Conservation (phyloP, 2,329 filamentous ascomycete species). For the Hysterium pulicare region DNA sequence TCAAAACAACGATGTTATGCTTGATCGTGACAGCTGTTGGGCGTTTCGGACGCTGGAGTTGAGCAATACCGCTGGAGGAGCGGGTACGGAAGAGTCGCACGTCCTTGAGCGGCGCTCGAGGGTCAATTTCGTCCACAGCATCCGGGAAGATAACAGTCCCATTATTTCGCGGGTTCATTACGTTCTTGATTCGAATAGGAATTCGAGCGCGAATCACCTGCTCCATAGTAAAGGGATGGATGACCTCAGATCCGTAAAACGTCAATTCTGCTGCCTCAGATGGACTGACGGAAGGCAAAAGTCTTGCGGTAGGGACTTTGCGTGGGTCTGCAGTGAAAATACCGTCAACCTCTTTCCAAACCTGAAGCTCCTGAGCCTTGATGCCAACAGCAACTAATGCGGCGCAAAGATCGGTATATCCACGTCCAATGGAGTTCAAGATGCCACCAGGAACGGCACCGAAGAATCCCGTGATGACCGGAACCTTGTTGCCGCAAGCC, state of each 20-base stretch:
- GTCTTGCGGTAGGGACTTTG: constrained; percentile 86
- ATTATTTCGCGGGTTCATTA: constrained; percentile 76
- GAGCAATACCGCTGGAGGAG: constrained; percentile 42
- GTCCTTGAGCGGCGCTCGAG: constrained; percentile 55
- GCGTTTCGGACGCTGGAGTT: constrained; percentile 47
- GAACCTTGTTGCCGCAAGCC: constrained; percentile 43
- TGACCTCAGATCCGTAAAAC: constrained; percentile 74
- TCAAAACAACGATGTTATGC: constrained; percentile 92
- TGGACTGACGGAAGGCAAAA: constrained; percentile 86
- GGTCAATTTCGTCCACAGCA: constrained; percentile 52
- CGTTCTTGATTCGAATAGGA: constrained; percentile 86
- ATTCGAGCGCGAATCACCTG: constrained; percentile 76
- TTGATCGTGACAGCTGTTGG: constrained; percentile 85
- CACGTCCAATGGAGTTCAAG: constrained; percentile 86
- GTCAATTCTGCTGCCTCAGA: constrained; percentile 94
- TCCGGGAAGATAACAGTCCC: constrained; percentile 85
- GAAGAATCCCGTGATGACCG: constrained; percentile 80
- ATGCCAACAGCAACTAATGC: constrained; percentile 86
- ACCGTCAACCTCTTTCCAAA: constrained; percentile 99
- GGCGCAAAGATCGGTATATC: constrained; percentile 95
- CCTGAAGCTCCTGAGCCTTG: constrained; percentile 83
- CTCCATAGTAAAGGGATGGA: constrained; percentile 98
- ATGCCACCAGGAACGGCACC: constrained; percentile 88
- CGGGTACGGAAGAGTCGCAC: constrained; percentile 51
- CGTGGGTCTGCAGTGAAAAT: constrained; percentile 85